Evolutionary conservation across 768 basidiomycete genomes (phyloP).

Genomic region (Cantharellus cinnabarinus): DNA sequence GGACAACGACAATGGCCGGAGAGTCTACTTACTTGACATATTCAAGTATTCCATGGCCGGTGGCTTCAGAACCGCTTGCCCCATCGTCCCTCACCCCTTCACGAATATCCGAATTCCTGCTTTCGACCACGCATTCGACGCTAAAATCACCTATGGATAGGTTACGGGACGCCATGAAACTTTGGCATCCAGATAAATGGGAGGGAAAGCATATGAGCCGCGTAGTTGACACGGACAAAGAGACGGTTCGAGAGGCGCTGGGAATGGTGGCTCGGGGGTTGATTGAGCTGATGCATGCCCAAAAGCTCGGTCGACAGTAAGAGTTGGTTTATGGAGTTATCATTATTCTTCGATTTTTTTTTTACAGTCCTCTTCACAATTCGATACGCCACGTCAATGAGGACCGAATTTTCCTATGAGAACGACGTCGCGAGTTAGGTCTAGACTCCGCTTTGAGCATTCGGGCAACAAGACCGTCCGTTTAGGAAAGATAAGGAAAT

Average conservation of each 20-base stretch:
- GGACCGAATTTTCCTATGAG: too few species aligned
- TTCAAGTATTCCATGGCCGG: conserved; percentile 39
- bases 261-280: conserved; percentile 14
- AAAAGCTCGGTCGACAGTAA: not conserved
- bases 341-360: not conserved
- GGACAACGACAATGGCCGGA: not conserved
- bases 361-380: too few species aligned
- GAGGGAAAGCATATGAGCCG: conserved; percentile 12
- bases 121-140: conserved; percentile 28
- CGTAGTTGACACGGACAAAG: conserved; percentile 13
- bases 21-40: not conserved
- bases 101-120: conserved; percentile 26
- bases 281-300: conserved; percentile 14
- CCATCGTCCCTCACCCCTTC: conserved; percentile 19
- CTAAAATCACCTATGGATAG: conserved; percentile 29
- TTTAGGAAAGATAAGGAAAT: too few species aligned
- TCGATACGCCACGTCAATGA: too few species aligned
- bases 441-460: too few species aligned
- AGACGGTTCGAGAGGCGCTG: conserved; percentile 16
- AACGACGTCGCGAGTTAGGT: too few species aligned
- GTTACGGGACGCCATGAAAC: conserved; percentile 35
- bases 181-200: conserved; percentile 20
- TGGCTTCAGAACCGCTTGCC: conserved; percentile 11
- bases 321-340: not conserved
- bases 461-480: too few species aligned